These are phyloP conservation scores for Schrenkiella parvula DNA, from an alignment of 345 rosid species.

Conservation along the genomic window DNA sequence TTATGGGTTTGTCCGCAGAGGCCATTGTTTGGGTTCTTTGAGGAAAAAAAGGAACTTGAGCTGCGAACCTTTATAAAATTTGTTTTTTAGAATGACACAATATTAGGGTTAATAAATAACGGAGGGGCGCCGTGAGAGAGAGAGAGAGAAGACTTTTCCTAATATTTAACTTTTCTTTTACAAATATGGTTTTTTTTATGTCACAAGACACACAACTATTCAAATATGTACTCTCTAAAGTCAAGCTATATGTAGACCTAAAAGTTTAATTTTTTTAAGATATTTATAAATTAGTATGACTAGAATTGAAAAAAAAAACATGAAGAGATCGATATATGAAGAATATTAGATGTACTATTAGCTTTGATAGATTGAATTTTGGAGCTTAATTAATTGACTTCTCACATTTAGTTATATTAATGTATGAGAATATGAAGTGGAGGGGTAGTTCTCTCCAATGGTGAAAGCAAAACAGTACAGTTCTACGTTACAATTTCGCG, in stretches of 20 bases:
- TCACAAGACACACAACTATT: constrained; percentile 21
- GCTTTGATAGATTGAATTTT: background rate
- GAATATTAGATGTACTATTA: background rate
- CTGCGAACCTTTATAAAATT: constrained; percentile 25
- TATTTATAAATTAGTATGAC: background rate
- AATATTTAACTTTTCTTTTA: background rate
- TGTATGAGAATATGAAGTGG: background rate
- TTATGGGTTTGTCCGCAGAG: constrained; percentile 7
- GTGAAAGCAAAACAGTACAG: background rate
- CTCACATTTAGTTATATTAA: background rate
- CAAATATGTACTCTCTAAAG: background rate
- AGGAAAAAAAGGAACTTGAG: background rate
- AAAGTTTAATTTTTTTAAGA: background rate
- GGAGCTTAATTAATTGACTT: background rate
- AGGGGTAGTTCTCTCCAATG: background rate
- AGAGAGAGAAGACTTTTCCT: background rate
- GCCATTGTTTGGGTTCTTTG: constrained; percentile 29
- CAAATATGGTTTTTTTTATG: constrained; percentile 8
- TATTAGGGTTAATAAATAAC: constrained; percentile 31
- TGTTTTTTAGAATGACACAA: constrained; percentile 5
- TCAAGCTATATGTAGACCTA: background rate
- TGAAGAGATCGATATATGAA: background rate
- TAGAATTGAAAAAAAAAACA: background rate
- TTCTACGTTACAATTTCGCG: too few relatives aligned
- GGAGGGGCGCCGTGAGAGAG: constrained; percentile 7